These are phyloP conservation scores for Termitomyces sp. DNA, from an alignment of 768 basidiomycete genomes.

Conservation along the genomic window DNA sequence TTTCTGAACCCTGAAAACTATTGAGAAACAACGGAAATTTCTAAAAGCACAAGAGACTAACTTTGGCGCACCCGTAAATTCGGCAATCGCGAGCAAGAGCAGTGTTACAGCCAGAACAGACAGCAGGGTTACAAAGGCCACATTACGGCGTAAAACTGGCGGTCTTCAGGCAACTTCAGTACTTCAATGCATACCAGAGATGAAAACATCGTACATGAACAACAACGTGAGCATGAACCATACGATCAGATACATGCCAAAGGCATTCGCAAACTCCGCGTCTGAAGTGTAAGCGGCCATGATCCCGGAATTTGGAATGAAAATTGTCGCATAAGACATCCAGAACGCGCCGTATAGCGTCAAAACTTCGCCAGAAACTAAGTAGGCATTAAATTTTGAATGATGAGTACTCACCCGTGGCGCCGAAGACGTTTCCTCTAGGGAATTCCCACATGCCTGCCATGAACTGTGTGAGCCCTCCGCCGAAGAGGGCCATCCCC, in stretches of 20 bases:
- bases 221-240: slow-evolving; percentile 66
- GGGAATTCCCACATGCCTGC: slow-evolving; percentile 81
- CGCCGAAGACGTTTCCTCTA: slow-evolving; percentile 58
- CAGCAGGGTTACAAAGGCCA: slow-evolving; percentile 24
- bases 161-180: slow-evolving; percentile 13
- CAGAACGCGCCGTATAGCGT: slow-evolving; percentile 74
- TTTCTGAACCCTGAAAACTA: slow-evolving; percentile 12
- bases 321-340: slow-evolving; percentile 69
- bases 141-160: slow-evolving; percentile 20
- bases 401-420: slow-evolving; percentile 40
- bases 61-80: slow-evolving; percentile 15
- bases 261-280: slow-evolving; percentile 44
- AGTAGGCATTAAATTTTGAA: background rate
- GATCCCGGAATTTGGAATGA: slow-evolving; percentile 63
- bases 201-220: slow-evolving; percentile 43
- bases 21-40: background rate
- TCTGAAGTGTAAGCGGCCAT: slow-evolving; percentile 37
- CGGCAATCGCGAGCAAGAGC: slow-evolving; percentile 20
- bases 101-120: slow-evolving; percentile 20
- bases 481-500: slow-evolving; percentile 71
- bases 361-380: slow-evolving; percentile 42
- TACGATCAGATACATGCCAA: slow-evolving; percentile 62
- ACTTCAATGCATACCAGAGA: background rate
- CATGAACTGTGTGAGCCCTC: slow-evolving; percentile 75
- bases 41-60: slow-evolving; percentile 5